Conservation (phyloP, 2,329 filamentous ascomycete genomes). For the Rutstroemia sydowiana region DNA sequence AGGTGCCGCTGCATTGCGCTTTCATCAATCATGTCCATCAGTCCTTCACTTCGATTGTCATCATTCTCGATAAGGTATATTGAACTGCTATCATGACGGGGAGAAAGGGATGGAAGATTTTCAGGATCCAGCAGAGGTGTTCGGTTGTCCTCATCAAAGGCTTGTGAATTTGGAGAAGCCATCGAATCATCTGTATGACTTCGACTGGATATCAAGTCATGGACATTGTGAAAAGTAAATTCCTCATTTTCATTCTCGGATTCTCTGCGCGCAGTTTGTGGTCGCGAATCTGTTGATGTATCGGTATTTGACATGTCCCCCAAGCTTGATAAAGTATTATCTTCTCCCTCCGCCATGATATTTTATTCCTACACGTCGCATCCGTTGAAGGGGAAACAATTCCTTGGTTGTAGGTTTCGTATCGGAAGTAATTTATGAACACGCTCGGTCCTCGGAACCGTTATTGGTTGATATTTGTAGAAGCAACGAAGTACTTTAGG, state of each 20-base stretch:
- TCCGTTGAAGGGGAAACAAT: slow-evolving; percentile 13
- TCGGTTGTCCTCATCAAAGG: slow-evolving; percentile 17
- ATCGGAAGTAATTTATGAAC: slow-evolving; percentile 5
- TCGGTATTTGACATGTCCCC: slow-evolving; percentile 8
- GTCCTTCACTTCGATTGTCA: slow-evolving; percentile 18
- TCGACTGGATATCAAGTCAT: slow-evolving; percentile 25
- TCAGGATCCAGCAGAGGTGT: slow-evolving; percentile 20
- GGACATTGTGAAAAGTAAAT: slow-evolving; percentile 23
- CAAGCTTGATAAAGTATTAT: slow-evolving; percentile 10
- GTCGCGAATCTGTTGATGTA: slow-evolving; percentile 16
- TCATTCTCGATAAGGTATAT: slow-evolving; percentile 24
- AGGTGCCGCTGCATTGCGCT: slow-evolving; percentile 38
- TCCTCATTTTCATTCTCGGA: slow-evolving; percentile 23
- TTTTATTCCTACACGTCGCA: slow-evolving; percentile 21
- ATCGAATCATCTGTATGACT: slow-evolving; percentile 22
- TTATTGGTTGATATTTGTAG: background rate
- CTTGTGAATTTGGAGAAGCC: slow-evolving; percentile 15
- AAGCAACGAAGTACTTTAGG: background rate
- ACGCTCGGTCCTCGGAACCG: slow-evolving; percentile 15
- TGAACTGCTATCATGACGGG: slow-evolving; percentile 25
- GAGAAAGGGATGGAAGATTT: slow-evolving; percentile 22
- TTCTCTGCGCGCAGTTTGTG: slow-evolving; percentile 24
- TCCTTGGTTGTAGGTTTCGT: background rate
- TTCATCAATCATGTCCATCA: slow-evolving; percentile 26
- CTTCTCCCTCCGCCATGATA: slow-evolving; percentile 28